Conservation (phyloP, 805 yeast species). For the Starmerella gropengiesseri region DNA sequence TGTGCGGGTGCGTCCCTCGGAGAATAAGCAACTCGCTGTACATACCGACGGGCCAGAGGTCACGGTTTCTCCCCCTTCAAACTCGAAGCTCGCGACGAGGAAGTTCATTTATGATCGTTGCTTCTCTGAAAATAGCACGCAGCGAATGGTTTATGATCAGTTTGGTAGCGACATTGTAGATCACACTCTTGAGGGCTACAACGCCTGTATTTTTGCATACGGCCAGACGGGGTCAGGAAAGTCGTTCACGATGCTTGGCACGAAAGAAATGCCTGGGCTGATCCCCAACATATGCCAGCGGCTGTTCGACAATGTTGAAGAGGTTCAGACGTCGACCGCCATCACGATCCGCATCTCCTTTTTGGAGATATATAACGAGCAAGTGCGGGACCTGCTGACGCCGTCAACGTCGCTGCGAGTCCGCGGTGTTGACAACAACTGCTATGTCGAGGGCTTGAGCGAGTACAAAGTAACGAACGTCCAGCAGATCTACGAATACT, state of each 20-base stretch:
- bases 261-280: constrained; percentile 44
- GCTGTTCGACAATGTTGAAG: constrained; percentile 38
- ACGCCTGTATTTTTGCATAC: constrained; percentile 65
- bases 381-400: constrained; percentile 51
- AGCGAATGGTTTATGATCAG: constrained; percentile 39
- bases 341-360: constrained; percentile 46
- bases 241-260: constrained; percentile 71
- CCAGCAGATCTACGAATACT: constrained; percentile 38
- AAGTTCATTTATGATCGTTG: constrained; percentile 43
- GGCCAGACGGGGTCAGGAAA: constrained; percentile 84
- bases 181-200: constrained; percentile 58
- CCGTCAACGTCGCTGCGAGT: constrained; percentile 34
- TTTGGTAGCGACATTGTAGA: constrained; percentile 51
- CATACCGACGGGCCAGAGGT: constrained; percentile 23
- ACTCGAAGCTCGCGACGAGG: constrained; percentile 21
- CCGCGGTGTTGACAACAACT: constrained; percentile 59
- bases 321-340: constrained; percentile 31
- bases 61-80: constrained; percentile 23
- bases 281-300: constrained; percentile 51
- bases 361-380: constrained; percentile 70
- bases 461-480: constrained; percentile 43
- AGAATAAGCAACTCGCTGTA: constrained; percentile 8
- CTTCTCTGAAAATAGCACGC: constrained; percentile 38
- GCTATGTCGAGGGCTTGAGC: constrained; percentile 57
- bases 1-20: constrained; percentile 32